phyloP scores from a whole-genome alignment of 2,329 filamentous ascomycete genomes.

The Aspergillus hortae region DNA sequence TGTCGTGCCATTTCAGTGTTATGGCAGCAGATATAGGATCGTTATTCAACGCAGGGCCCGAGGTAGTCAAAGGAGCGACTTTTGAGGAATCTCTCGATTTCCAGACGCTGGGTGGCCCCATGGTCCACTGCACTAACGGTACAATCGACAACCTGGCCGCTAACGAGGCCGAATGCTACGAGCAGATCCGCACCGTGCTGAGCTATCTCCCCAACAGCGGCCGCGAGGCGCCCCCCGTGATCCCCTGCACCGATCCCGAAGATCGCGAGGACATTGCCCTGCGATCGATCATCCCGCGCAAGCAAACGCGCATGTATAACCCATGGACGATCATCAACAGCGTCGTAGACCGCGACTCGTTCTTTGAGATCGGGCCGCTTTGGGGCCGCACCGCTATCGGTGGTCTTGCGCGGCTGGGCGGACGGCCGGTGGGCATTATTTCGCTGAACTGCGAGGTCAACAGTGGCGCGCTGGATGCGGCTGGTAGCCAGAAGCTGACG shows the following conservation, averaged over 20 bases:
- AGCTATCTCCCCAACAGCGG: conserved; percentile 58
- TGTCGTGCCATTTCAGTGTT: conserved; percentile 62
- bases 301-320: conserved; percentile 59
- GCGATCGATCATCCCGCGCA: conserved; percentile 55
- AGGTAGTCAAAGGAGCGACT: conserved; percentile 60
- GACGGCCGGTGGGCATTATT: conserved; percentile 57
- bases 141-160: conserved; percentile 63
- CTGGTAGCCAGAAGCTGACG: conserved; percentile 59
- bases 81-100: conserved; percentile 62
- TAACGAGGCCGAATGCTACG: conserved; percentile 59
- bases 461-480: conserved; percentile 58
- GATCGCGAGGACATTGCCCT: conserved; percentile 49
- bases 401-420: conserved; percentile 57
- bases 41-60: conserved; percentile 62
- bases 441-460: conserved; percentile 61
- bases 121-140: conserved; percentile 62
- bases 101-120: conserved; percentile 58
- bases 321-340: conserved; percentile 55
- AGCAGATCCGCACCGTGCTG: conserved; percentile 57
- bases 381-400: conserved; percentile 62
- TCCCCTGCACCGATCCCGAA: conserved; percentile 47
- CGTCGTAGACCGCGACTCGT: conserved; percentile 54
- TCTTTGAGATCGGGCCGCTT: conserved; percentile 62
- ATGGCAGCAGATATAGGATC: conserved; percentile 62
- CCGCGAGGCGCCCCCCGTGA: conserved; percentile 50